A percentile compares a stretch with the other conserved stretches of the same genome.
These are phyloP conservation scores for Kazachstania taianensis DNA, from an alignment of 805 yeast species.

Conservation along the genomic window DNA sequence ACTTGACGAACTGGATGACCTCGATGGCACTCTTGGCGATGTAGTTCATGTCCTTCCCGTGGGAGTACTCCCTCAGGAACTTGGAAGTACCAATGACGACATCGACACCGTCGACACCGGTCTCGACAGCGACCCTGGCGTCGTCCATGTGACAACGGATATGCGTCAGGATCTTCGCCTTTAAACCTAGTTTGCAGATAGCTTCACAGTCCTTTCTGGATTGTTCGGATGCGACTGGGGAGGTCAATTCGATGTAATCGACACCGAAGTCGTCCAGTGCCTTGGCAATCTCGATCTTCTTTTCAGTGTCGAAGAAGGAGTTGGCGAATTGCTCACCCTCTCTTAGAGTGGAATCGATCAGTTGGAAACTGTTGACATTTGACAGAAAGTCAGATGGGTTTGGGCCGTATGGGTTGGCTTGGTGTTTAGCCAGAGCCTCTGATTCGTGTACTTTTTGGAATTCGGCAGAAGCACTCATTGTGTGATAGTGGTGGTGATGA, in stretches of 20 bases:
- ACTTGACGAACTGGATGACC: slow-evolving; percentile 93
- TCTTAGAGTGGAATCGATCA: slow-evolving; percentile 90
- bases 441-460: slow-evolving; percentile 13
- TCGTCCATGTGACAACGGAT: slow-evolving; percentile 99
- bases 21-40: slow-evolving; percentile 93
- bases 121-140: slow-evolving; percentile 91
- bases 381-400: slow-evolving; percentile 87
- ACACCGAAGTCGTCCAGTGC: slow-evolving; percentile 97
- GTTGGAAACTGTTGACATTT: slow-evolving; percentile 78
- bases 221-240: slow-evolving; percentile 97
- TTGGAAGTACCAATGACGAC: slow-evolving; percentile 96
- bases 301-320: slow-evolving; percentile 89
- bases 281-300: slow-evolving; percentile 92
- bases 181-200: slow-evolving; percentile 93
- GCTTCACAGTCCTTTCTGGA: slow-evolving; percentile 92
- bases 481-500: neutral
- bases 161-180: slow-evolving; percentile 91
- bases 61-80: slow-evolving; percentile 86
- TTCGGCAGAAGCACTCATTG: slow-evolving; percentile 6
- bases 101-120: slow-evolving; percentile 98
- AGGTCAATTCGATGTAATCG: slow-evolving; percentile 95
- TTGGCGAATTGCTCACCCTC: slow-evolving; percentile 99
- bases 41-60: slow-evolving; percentile 97
- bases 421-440: slow-evolving; percentile 5
- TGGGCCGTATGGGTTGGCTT: slow-evolving; percentile 82